These are phyloP conservation scores for Fusarium albidum DNA, from an alignment of 2,329 filamentous ascomycete species.

Conservation along the genomic window DNA sequence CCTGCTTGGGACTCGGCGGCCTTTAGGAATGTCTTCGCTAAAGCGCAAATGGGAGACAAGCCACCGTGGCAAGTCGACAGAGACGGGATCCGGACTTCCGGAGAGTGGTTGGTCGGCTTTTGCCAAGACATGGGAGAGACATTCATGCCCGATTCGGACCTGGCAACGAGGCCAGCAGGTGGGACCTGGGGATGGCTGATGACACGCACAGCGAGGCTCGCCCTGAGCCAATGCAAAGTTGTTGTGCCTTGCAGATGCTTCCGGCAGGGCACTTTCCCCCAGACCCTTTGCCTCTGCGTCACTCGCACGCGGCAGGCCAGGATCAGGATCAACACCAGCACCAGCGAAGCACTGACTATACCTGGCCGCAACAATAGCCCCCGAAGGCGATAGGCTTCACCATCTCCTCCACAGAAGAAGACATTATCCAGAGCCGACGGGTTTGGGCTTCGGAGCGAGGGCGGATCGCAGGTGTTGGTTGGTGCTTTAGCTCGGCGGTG, in stretches of 20 bases:
- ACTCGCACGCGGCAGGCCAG: not conserved
- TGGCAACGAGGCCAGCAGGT: too few species aligned
- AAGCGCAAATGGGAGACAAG: not conserved
- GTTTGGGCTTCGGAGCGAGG: not conserved
- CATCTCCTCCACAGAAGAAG: not conserved
- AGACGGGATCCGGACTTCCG: not conserved
- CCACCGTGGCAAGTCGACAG: constrained; percentile 1
- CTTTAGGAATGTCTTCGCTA: not conserved
- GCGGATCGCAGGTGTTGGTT: not conserved
- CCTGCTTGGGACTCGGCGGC: not conserved
- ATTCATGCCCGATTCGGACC: constrained; percentile 10
- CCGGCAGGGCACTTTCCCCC: not conserved
- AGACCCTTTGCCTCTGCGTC: not conserved
- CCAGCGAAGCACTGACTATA: too few species aligned
- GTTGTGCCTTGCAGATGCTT: constrained; percentile 6
- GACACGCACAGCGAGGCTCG: constrained; percentile 1
- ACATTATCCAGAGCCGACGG: not conserved
- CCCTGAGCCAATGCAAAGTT: not conserved
- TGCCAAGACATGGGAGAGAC: constrained; percentile 3
- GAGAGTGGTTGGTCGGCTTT: constrained; percentile 1
- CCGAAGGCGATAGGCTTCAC: constrained; percentile 5
- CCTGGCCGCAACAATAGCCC: too few species aligned
- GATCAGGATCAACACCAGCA: too few species aligned
- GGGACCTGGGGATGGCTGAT: not conserved
- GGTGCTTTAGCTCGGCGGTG: not conserved